Evolutionary conservation across 1,284 basidiomycete species (phyloP), one percentile per base, ranked within the genome.

Genomic region (Moesziomyces parantarcticus): DNA sequence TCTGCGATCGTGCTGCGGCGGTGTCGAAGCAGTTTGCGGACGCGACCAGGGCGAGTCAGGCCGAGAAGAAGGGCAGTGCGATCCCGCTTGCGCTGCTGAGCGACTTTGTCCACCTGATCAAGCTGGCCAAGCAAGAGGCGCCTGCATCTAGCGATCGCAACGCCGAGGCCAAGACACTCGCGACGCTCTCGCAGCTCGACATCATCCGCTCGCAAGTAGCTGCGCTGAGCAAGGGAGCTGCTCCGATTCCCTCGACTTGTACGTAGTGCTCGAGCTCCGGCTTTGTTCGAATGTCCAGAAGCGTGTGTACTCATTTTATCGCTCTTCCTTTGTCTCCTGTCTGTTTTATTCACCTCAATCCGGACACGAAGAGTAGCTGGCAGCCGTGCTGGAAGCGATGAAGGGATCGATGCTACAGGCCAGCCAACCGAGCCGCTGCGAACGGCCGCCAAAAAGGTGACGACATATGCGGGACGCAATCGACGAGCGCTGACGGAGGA

Each of bases 101-200:
- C 39, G 82, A 83, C 58, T 83, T 83, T 72, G 79, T 73, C 16
- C 71, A 73, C 49, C 75, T 83, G 45, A 67, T 81, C 62, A 60
- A 74, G 55, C 56, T 76, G 46, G 64, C 74, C 22, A n/a, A 49
- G 23, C 44, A 56, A 16, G 34, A 42, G 29, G 9, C 22, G 14
- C 49, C 71, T n/a, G 26, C 41, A 6, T 47, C 52, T 3, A 61
- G 61, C 62, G 66, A 70, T 53, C 61, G 53, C 7, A 52, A 53
- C 22, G 58, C 57, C 14, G 42, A 60, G 26, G 54, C 62, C 42
- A 75, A 70, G 42, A 51, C 58, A 16, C 58, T 60, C 13, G 59
- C 56, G 2, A 58, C 66, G 18, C 57, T 62, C 7, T 73, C 74
- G 34, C 77, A 76, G 55, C 76, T 76, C 34, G 67, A 75, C 22